Evolutionary conservation across 768 basidiomycete species (phyloP), one percentile per base, ranked within the genome.

Genomic region (Mycena floridula): DNA sequence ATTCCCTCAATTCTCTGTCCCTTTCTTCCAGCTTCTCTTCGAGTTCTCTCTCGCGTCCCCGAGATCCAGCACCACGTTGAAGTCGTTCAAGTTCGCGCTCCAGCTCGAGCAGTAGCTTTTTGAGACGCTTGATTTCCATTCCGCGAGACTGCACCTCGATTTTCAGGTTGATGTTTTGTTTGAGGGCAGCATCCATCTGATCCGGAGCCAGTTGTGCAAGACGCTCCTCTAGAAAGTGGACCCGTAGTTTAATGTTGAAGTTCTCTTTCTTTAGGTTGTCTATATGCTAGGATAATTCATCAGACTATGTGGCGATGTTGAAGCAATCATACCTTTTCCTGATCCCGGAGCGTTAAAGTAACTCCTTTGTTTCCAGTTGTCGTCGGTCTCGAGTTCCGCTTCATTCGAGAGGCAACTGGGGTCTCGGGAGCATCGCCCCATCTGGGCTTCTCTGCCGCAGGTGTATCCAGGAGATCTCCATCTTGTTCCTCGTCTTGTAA

Each of bases 211-310:
- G 80, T 54, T 89, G 82, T 2, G 86, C 85, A 13, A 99, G 76
- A 37, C 89, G 84, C 56, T 98, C 92, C 63, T 97, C 90, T 35
- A 96, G 77, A 60, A 96, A 95, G 59, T 96, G 92, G 3, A 97
- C 89, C 47, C 92, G 89, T 42, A 98, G 77, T 63, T 97, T 96
- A 59, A 99, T 83, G 57, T 85, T 86, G 62, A 98, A 97, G 71
- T 95, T 95, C 62, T 98, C 94, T 62, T 94, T 96, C 69, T 95
- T 93, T 56, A 93, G 79, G 50, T 82, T 82, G 65, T 98, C 92
- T 58, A 96, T 90, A 62, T 94, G 89, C 94, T 98, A 56, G 22
- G 37, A 35, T 27, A 38, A 25, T 12, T 24, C 37, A 45, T n/a
- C 7, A 43, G 24, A 13, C 7, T 35, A 35, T 3, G 8, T n/a